Evolutionary conservation across 257 asterid genomes (phyloP).

Genomic region (Primulina huaijiensis): DNA sequence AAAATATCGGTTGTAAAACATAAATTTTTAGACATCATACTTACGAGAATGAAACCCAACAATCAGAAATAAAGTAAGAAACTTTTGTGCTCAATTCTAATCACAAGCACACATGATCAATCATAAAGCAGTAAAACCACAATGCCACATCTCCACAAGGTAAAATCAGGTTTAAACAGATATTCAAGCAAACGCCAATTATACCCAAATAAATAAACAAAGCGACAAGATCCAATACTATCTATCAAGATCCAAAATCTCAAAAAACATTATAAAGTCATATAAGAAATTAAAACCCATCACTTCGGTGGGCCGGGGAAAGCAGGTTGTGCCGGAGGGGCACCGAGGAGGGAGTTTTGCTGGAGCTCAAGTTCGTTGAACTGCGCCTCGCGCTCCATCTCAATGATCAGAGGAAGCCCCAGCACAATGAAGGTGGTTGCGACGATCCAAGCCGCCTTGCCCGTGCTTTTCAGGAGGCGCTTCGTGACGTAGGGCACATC

Average conservation of each 20-base stretch:
- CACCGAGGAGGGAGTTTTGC: slow-evolving; percentile 35
- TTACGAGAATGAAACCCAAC: no score
- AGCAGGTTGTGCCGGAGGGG: slow-evolving; percentile 6
- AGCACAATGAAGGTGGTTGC: slow-evolving; percentile 36
- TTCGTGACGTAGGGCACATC: slow-evolving; percentile 34
- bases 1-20: no score
- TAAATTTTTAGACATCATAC: no score
- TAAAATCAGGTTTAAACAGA: not conserved
- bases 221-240: not conserved
- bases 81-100: no score
- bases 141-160: not conserved
- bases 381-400: slow-evolving; percentile 43
- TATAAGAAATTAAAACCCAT: not conserved
- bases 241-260: not conserved
- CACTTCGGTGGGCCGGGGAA: not conserved
- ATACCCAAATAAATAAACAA: not conserved
- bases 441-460: slow-evolving; percentile 41
- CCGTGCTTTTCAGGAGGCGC: slow-evolving; percentile 40
- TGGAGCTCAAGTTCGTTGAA: slow-evolving; percentile 37
- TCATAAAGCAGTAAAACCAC: not conserved
- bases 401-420: slow-evolving; percentile 37
- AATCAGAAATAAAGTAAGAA: no score
- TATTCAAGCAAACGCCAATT: not conserved
- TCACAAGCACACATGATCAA: not conserved
- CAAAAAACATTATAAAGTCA: not conserved